Percentiles rank a stretch among this genome's conserved stretches.
phyloP scores from a whole-genome alignment of 169 alveolate genomes.

The Eimeria acervulina region DNA sequence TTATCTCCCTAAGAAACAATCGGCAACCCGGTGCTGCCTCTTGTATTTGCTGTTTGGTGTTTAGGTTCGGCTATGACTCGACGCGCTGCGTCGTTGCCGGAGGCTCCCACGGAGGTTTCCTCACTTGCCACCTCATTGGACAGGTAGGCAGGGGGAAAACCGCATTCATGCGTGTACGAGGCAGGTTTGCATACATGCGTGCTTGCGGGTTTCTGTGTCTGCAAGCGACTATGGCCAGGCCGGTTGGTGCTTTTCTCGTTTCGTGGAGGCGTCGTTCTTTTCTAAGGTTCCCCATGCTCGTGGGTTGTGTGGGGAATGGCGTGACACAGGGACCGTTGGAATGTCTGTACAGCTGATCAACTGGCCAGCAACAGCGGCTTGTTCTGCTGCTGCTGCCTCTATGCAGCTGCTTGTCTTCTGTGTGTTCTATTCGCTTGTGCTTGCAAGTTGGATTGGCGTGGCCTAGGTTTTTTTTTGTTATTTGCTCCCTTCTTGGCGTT shows the following conservation, averaged over 20 bases:
- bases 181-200: too few species aligned
- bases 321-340: too few species aligned
- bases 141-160: slow-evolving; percentile 28
- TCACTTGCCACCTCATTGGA: slow-evolving; percentile 80
- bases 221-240: too few species aligned
- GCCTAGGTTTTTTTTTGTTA: too few species aligned
- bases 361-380: neutral
- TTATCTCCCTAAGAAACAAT: neutral
- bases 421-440: too few species aligned
- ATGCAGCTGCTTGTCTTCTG: neutral
- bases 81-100: slow-evolving; percentile 54
- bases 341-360: neutral
- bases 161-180: neutral
- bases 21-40: neutral
- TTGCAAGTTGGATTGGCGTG: too few species aligned
- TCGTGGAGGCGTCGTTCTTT: too few species aligned
- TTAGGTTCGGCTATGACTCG: slow-evolving; percentile 2
- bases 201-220: neutral
- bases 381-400: neutral
- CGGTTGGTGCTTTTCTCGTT: too few species aligned
- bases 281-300: too few species aligned
- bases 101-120: slow-evolving; percentile 84
- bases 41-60: neutral
- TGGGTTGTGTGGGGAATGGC: neutral
- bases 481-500: neutral